Evolutionary conservation across 2,329 filamentous ascomycete species (phyloP), one percentile per base, ranked within the genome.

Genomic region (Diplodia scrobiculata): DNA sequence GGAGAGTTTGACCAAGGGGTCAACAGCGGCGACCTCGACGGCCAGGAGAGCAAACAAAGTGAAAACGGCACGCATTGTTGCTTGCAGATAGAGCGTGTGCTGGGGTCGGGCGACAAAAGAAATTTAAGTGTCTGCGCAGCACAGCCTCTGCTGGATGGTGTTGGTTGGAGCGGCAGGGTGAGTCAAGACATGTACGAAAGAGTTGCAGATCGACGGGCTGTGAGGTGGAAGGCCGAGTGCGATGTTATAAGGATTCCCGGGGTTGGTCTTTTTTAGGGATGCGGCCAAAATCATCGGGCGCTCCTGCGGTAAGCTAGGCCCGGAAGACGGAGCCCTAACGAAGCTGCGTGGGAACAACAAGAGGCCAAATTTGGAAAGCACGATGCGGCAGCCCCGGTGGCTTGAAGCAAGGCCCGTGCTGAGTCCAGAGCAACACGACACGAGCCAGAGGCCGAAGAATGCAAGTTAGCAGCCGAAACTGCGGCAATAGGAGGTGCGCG

Each of bases 1-100:
- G 2, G 82, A 83, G 25, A 93, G 80, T 68, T 90, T 81, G 14
- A 92, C 86, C 5, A 77, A 72, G 2, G 75, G 68, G 19, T 79
- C 71, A 29, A 81, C 75, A 14, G 79, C 79, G 36, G 34, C 27
- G 27, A 38, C 66, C 6, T 27, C 14, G 19, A 53, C 9, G 25
- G 38, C 55, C n/a, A 47, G 21, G 29, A 66, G 48, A 36, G 55
- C 38, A 38, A 66, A 19, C n/a, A 32, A 36, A 27, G 17, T 50
- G 36, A 50, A 5, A 25, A n/a, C 10, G 19, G 45, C n/a, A n/a
- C 27, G 29, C 58, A 62, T 62, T 9, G n/a, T 62, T 45, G 17
- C 2, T 25, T 29, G 45, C 27, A 27, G 14, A 50, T 25, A 36
- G 55, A 48, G 14, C 3, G 25, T 27, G 27, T 59, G 54, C 38